Base-by-base conservation (phyloP, 208 protist species). In the Jaenimonas drosophilae region DNA sequence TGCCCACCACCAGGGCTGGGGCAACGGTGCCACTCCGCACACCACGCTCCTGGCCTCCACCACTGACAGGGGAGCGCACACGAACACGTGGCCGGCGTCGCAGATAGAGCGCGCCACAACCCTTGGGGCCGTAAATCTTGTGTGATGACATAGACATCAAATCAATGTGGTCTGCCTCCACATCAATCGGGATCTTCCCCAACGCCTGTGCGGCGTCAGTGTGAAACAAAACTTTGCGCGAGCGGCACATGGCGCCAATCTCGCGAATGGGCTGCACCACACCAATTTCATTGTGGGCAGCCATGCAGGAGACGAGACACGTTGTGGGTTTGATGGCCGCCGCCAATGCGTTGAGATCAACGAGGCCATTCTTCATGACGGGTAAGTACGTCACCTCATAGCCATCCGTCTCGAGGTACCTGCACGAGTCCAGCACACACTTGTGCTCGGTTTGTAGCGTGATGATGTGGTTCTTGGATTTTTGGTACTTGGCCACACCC, bases 261-360 rank as follows among this genome's bases (percentile, higher is more conserved):
- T 98, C 88, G 28, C 67, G 64, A 14, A 99, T 62, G 3, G 97
- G 97, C 72, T 99, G 97, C 33, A 99, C 70, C 14, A 98, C 95
- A 45, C 97, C 97, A 59, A 99, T 99, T 59, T 99, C 98, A 71
- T 99, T 99, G 77, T 99, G 97, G 1, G 98, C 96, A 5, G 72
- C 61, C 97, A 99, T 99, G 52, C 98, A 81, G 12, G 94, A 98
- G 0, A 99, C 97, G 26, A 99, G 76, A 19, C 67, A 82, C 7
- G 98, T 99, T 3, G 72, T 90, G 26, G 88, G 86, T 46, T 80
- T 74, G 23, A 99, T 97, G 14, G 95, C 82, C 2, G 73, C 79
- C 54, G 93, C 77, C 3, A 99, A 77, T 51, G 53, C 60, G 31
- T 88, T 72, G 7, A 99, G 59, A 57, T 98, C 89, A 14, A 99